Percentiles rank a stretch among this genome's conserved stretches.
phyloP scores from a whole-genome alignment of 1,139 yeast species.

The Geotrichum citri-aurantii region DNA sequence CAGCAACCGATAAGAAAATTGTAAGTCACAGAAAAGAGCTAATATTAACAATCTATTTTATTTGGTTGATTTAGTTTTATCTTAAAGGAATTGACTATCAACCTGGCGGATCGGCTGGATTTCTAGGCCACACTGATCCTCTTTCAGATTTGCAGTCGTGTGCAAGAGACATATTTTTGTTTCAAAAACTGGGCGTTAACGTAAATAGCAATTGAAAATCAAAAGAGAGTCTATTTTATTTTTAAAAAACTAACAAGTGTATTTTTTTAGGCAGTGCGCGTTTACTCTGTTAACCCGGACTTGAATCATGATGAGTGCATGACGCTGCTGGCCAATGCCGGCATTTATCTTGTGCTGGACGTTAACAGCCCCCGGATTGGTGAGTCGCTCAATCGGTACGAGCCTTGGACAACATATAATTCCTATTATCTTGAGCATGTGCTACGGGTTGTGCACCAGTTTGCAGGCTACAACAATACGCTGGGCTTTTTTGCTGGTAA shows the following conservation, averaged over 20 bases:
- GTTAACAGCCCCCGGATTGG: conserved; percentile 71
- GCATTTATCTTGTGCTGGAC: conserved; percentile 81
- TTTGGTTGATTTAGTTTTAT: conserved; percentile 48
- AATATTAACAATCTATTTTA: conserved; percentile 17
- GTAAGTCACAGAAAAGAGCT: too few species aligned
- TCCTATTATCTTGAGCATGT: conserved; percentile 63
- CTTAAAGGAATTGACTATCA: conserved; percentile 81
- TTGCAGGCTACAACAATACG: conserved; percentile 74
- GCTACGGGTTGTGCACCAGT: conserved; percentile 75
- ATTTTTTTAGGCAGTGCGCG: conserved; percentile 32
- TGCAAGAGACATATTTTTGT: conserved; percentile 66
- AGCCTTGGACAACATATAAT: conserved; percentile 67
- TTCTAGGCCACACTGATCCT: conserved; percentile 43
- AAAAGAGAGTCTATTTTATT: too few species aligned
- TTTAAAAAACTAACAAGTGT: conserved; percentile 25
- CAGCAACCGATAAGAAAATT: neutral
- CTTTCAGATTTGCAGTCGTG: conserved; percentile 64
- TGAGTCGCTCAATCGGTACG: conserved; percentile 64
- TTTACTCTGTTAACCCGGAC: conserved; percentile 71
- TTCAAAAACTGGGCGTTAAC: conserved; percentile 73
- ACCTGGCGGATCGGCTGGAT: conserved; percentile 81
- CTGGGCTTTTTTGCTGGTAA: conserved; percentile 93
- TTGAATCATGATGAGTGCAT: conserved; percentile 82
- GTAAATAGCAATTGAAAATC: conserved; percentile 36
- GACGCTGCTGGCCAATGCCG: conserved; percentile 79